These are phyloP conservation scores for Claviceps pazoutovae DNA, from an alignment of 2,329 filamentous ascomycete species.

Conservation along the genomic window DNA sequence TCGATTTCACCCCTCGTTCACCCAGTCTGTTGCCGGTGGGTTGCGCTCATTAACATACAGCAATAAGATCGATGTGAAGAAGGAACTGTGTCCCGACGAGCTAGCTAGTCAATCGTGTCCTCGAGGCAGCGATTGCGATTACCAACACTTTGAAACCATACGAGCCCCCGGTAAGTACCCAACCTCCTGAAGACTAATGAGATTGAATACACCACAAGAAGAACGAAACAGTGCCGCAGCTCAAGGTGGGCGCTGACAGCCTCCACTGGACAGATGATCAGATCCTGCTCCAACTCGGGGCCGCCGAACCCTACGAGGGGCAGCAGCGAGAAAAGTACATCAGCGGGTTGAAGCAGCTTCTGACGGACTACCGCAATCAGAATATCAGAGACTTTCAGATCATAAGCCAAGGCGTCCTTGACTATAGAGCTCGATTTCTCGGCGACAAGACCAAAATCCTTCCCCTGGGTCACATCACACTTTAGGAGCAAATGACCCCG, in stretches of 20 bases:
- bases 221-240: constrained; percentile 6
- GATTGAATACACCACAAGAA: constrained; percentile 6
- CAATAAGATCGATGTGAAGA: constrained; percentile 68
- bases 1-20: constrained; percentile 74
- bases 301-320: constrained; percentile 47
- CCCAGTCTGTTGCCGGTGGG: constrained; percentile 55
- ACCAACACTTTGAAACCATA: constrained; percentile 56
- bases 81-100: constrained; percentile 65
- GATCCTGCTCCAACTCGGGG: constrained; percentile 58
- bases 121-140: constrained; percentile 57
- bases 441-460: constrained; percentile 51
- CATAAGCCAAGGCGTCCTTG: constrained; percentile 53
- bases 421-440: constrained; percentile 50
- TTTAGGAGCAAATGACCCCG: not conserved
- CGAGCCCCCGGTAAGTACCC: constrained; percentile 23
- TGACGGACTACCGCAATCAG: constrained; percentile 43
- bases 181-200: constrained; percentile 7
- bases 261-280: constrained; percentile 46
- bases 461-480: constrained; percentile 35
- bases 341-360: constrained; percentile 44
- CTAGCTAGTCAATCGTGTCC: constrained; percentile 53
- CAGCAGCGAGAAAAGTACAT: constrained; percentile 49
- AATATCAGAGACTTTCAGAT: constrained; percentile 51
- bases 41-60: constrained; percentile 87
- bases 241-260: constrained; percentile 34